phyloP scores from a whole-genome alignment of 2,329 filamentous ascomycete species.

The Calonectria naviculata region DNA sequence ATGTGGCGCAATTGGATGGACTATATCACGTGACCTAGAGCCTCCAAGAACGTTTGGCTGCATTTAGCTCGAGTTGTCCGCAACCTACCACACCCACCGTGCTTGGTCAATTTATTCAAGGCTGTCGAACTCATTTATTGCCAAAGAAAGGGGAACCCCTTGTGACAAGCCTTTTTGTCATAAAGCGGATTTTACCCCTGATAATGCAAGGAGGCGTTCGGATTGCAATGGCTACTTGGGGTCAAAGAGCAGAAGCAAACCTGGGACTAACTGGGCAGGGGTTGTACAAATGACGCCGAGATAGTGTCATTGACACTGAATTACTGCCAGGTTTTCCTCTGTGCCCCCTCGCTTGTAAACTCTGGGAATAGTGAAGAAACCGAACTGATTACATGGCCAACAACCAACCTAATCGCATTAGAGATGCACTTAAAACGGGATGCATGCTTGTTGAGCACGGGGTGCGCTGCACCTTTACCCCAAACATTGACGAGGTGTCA shows the following conservation, averaged over 20 bases:
- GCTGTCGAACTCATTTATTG: not conserved
- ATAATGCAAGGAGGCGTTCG: not conserved
- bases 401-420: not conserved
- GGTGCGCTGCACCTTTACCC: not conserved
- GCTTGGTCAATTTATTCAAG: not conserved
- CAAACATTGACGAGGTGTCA: not conserved
- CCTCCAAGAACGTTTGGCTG: too few species aligned
- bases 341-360: not conserved
- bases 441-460: not conserved
- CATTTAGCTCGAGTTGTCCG: too few species aligned
- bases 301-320: not conserved
- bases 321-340: not conserved
- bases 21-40: not conserved
- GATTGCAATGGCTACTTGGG: not conserved
- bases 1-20: not conserved
- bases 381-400: too few species aligned
- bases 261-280: conserved; percentile 4
- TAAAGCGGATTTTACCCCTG: not conserved
- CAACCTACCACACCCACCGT: not conserved
- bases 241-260: conserved; percentile 16
- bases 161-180: not conserved
- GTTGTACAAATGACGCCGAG: not conserved
- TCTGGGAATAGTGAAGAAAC: not conserved
- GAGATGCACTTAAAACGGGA: not conserved
- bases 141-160: too few species aligned